Conservation (phyloP, 2,329 filamentous ascomycete genomes). For the Phyllosticta paracitricarpa region DNA sequence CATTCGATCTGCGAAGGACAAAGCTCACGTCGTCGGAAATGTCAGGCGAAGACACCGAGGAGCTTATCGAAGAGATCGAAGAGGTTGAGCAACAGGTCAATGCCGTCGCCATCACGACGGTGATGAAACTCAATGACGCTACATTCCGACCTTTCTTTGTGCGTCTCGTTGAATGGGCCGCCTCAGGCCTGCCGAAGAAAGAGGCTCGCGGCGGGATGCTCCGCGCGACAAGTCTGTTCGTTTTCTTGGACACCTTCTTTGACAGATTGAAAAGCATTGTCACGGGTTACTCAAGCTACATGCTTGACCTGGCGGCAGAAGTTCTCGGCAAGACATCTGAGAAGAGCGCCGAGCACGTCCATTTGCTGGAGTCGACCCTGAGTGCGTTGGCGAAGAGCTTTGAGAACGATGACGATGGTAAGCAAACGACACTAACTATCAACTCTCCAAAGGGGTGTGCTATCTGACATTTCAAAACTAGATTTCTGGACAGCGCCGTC, state of each 20-base stretch:
- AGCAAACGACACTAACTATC: constrained; percentile 8
- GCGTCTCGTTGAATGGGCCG: constrained; percentile 74
- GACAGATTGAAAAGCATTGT: constrained; percentile 85
- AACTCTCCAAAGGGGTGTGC: neutral
- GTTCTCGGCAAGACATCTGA: constrained; percentile 38
- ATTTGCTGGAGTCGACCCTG: constrained; percentile 61
- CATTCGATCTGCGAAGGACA: constrained; percentile 56
- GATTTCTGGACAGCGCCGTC: constrained; percentile 90
- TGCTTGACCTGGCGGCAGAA: constrained; percentile 64
- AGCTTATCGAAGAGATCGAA: constrained; percentile 42
- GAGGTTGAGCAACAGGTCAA: constrained; percentile 57
- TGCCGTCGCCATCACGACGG: constrained; percentile 72
- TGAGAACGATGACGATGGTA: constrained; percentile 75
- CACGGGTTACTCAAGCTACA: constrained; percentile 79
- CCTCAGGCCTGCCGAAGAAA: constrained; percentile 49
- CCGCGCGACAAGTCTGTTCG: constrained; percentile 68
- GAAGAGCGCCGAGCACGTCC: constrained; percentile 19
- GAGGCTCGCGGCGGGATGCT: constrained; percentile 49
- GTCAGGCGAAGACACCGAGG: constrained; percentile 28
- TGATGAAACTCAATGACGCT: constrained; percentile 92
- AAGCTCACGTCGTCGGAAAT: constrained; percentile 23
- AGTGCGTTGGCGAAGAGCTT: constrained; percentile 66
- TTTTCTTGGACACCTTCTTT: constrained; percentile 72
- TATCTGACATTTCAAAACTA: constrained; percentile 4
- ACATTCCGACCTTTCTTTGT: constrained; percentile 87